Conservation (phyloP, 805 yeast genomes). For the Saccharomycopsis sp. region DNA sequence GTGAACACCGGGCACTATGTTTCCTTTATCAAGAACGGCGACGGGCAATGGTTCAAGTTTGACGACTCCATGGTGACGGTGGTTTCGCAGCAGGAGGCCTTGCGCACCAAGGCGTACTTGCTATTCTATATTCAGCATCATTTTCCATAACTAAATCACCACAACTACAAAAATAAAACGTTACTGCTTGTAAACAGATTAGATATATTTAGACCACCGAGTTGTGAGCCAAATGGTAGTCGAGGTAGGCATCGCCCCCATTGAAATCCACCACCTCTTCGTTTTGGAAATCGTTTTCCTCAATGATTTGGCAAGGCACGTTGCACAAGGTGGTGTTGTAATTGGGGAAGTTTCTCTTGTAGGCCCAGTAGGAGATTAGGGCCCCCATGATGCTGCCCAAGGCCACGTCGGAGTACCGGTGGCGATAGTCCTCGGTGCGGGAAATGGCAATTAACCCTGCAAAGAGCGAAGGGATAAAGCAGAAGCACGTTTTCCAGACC, state of each 20-base stretch:
- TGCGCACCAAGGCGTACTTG: slow-evolving; percentile 68
- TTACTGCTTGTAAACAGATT: too few species aligned
- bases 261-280: slow-evolving; percentile 8
- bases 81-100: slow-evolving; percentile 56
- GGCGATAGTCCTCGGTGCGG: slow-evolving; percentile 88
- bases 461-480: slow-evolving; percentile 48
- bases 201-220: too few species aligned
- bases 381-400: slow-evolving; percentile 68
- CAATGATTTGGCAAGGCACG: slow-evolving; percentile 16
- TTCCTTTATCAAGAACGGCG: slow-evolving; percentile 61
- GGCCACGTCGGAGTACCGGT: slow-evolving; percentile 79
- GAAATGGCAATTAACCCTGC: slow-evolving; percentile 76
- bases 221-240: neutral
- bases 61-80: slow-evolving; percentile 80
- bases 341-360: slow-evolving; percentile 34
- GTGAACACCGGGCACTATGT: slow-evolving; percentile 95
- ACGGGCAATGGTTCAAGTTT: slow-evolving; percentile 80
- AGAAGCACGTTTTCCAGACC: slow-evolving; percentile 52
- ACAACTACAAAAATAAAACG: too few species aligned
- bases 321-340: slow-evolving; percentile 23
- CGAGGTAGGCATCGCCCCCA: neutral
- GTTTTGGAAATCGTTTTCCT: slow-evolving; percentile 15
- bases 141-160: slow-evolving; percentile 12
- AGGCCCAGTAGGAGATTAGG: slow-evolving; percentile 40
- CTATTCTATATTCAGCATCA: slow-evolving; percentile 53